phyloP scores from a whole-genome alignment of 2,329 filamentous ascomycete species.

The Trichoderma asperellum region DNA sequence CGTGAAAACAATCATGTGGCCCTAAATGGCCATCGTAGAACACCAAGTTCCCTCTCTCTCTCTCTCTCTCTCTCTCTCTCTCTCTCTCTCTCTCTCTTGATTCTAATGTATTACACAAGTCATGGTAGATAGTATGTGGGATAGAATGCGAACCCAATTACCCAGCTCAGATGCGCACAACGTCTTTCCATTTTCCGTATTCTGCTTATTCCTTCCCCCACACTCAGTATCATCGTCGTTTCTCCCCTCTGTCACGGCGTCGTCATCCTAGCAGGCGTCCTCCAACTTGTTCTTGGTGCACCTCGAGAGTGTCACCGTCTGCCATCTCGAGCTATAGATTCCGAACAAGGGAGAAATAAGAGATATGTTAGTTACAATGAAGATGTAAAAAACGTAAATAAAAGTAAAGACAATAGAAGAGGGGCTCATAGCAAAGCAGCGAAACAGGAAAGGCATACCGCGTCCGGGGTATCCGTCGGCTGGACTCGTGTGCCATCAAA shows the following conservation, averaged over 20 bases:
- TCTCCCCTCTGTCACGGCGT: not conserved
- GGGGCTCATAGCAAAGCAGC: not conserved
- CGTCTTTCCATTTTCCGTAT: not conserved
- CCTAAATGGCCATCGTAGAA: conserved; percentile 15
- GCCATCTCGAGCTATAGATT: conserved; percentile 79
- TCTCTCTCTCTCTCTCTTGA: conserved; percentile 13
- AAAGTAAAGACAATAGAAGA: not conserved
- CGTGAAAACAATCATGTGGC: not conserved
- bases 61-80: not conserved
- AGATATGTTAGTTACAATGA: conserved; percentile 59
- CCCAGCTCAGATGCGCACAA: conserved; percentile 4
- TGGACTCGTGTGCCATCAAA: conserved; percentile 96
- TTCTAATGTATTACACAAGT: conserved; percentile 25
- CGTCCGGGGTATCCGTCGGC: conserved; percentile 85
- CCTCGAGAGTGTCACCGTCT: conserved; percentile 93
- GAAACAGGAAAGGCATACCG: conserved; percentile 62
- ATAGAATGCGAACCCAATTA: conserved; percentile 20
- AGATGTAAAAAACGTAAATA: not conserved
- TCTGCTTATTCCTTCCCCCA: not conserved
- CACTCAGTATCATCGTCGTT: not conserved
- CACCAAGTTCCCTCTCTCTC: conserved; percentile 10
- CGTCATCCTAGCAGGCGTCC: conserved; percentile 50
- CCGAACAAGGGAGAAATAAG: not conserved
- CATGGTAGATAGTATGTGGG: conserved; percentile 17
- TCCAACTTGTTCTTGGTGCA: conserved; percentile 97